These are phyloP conservation scores for Strobilomyces confusus DNA, from an alignment of 768 basidiomycete genomes.

Conservation along the genomic window DNA sequence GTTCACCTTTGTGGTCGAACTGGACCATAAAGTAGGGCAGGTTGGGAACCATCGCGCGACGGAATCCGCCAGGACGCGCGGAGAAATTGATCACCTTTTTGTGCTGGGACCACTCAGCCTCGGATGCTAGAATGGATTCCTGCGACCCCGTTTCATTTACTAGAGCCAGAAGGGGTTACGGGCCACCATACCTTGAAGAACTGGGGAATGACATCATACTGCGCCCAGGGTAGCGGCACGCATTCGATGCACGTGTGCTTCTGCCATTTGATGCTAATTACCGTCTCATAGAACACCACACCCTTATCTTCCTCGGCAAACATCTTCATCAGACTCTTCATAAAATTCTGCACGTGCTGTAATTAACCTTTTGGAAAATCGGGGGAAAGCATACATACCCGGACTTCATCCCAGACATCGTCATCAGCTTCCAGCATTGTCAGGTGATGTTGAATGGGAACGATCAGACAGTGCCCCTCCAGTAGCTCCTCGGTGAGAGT, in stretches of 20 bases:
- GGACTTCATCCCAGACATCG: conserved; percentile 97
- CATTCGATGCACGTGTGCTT: conserved; percentile 93
- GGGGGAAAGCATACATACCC: conserved; percentile 45
- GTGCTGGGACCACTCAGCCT: conserved; percentile 98
- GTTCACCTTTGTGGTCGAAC: conserved; percentile 96
- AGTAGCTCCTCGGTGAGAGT: conserved; percentile 86
- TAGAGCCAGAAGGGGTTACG: not conserved
- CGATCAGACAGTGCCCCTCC: conserved; percentile 89
- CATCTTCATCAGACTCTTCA: conserved; percentile 96
- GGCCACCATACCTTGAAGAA: conserved; percentile 74
- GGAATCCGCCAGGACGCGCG: conserved; percentile 85
- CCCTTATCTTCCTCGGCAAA: conserved; percentile 90
- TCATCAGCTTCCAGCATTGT: conserved; percentile 92
- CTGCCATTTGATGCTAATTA: conserved; percentile 81
- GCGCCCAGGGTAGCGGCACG: conserved; percentile 85
- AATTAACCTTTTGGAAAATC: not conserved
- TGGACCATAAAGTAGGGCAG: conserved; percentile 99
- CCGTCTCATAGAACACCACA: conserved; percentile 93
- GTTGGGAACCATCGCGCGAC: conserved; percentile 93
- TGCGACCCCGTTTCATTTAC: conserved; percentile 26
- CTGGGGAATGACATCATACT: conserved; percentile 82
- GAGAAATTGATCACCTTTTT: conserved; percentile 96
- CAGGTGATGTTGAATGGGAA: conserved; percentile 92
- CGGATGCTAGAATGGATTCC: conserved; percentile 93
- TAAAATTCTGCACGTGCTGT: conserved; percentile 49